A percentile compares a stretch with the other conserved stretches of the same genome.
phyloP scores from a whole-genome alignment of 1,284 basidiomycete genomes.

The Heterobasidion irregulare region DNA sequence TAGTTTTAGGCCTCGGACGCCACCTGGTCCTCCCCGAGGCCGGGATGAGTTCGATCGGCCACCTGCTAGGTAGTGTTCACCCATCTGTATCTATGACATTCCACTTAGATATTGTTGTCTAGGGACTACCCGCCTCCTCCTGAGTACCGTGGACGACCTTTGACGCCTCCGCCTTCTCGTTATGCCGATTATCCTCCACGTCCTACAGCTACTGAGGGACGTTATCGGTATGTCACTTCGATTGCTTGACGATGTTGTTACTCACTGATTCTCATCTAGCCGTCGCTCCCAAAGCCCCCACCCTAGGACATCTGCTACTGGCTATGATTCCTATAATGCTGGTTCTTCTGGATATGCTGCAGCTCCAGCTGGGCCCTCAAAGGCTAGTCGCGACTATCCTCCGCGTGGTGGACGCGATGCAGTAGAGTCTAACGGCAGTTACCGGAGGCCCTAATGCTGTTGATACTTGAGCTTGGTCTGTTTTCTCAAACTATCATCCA shows the following conservation, averaged over 20 bases:
- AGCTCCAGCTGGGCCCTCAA: constrained; percentile 25
- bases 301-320: constrained; percentile 28
- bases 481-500: background rate
- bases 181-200: constrained; percentile 53
- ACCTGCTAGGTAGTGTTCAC: constrained; percentile 32
- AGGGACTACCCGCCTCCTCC: constrained; percentile 39
- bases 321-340: constrained; percentile 30
- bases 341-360: constrained; percentile 33
- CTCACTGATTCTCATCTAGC: constrained; percentile 24
- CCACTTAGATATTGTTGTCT: constrained; percentile 2
- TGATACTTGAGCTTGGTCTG: background rate
- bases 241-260: background rate
- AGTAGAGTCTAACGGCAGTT: constrained; percentile 23
- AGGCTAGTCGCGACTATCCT: constrained; percentile 51
- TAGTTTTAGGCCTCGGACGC: constrained; percentile 31
- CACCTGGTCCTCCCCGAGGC: constrained; percentile 24
- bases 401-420: constrained; percentile 45
- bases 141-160: constrained; percentile 47
- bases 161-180: constrained; percentile 41
- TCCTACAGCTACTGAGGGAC: constrained; percentile 24
- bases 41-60: constrained; percentile 42
- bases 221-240: constrained; percentile 42
- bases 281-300: constrained; percentile 68
- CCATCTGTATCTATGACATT: background rate
- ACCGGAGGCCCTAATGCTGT: constrained; percentile 26